Base-by-base conservation (phyloP, 2,329 filamentous ascomycete species). In the Fragosphaeria purpurea region DNA sequence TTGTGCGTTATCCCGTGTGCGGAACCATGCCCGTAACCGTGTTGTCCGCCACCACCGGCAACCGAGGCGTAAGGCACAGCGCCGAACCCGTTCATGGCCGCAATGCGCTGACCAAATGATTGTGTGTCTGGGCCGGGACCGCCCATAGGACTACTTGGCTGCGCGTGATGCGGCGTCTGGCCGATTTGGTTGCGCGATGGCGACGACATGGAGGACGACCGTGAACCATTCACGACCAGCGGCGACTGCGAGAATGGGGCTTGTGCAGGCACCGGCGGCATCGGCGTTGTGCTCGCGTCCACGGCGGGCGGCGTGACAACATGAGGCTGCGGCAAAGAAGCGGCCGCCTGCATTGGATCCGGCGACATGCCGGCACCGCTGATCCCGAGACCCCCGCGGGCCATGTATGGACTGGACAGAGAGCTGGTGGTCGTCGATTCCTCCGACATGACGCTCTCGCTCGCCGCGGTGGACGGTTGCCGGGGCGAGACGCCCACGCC, bases 181-280 rank as follows among this genome's bases (percentile, higher is more conserved):
- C 22, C 22, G 22, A 22, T 22, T 11, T 37, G 35, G 4, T 7
- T 37, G 5, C 37, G 33, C 9, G 35, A 22, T 6, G 47, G 44
- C 22, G 43, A 48, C 6, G 50, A 42, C 32, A 47, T 11, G 1
- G 60, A 53, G 1, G 55, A 52, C 30, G 59, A 53, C 2, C 50
- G 54, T 3, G 72, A 74, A 4, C 73, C 73, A 49, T 77, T 76
- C 4, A 79, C 77, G 8, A 80, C 71, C 3, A 79, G 61, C 0
- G 77, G 77, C 22, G 67, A 63, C 9, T 74, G 69, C 7, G 68
- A 60, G 22, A 58, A 55, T 12, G 62, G 22, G 22, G 22, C 22
- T 22, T 22, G 22, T 22, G 22, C 22, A 22, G 22, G 22, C 22
- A 22, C 22, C 22, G 22, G 22, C 22, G 22, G 22, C 22, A 22